Percentiles rank a stretch among this genome's conserved stretches.
Evolutionary conservation across 257 asterid genomes (phyloP).

Genomic region (Solanum chiquidenum): DNA sequence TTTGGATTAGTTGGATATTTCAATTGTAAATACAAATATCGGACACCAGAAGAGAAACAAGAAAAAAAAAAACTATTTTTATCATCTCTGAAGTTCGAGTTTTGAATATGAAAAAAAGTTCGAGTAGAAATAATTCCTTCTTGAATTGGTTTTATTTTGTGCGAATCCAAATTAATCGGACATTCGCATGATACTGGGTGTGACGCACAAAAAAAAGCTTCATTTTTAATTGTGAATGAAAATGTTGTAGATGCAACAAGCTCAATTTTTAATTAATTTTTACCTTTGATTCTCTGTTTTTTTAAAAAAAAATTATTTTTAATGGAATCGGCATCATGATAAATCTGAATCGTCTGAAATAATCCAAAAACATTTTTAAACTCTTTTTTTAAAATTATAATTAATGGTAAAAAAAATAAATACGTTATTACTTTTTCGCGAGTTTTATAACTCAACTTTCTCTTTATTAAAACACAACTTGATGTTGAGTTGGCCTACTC

Average conservation of each 20-base stretch:
- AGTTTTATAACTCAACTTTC: too few species aligned
- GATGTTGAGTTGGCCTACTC: neutral
- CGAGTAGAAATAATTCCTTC: fast-evolving
- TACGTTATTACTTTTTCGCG: neutral
- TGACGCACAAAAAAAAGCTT: too few species aligned
- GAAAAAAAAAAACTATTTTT: too few species aligned
- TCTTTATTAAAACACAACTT: neutral
- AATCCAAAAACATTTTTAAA: neutral
- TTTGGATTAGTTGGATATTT: too few species aligned
- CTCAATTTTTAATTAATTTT: neutral
- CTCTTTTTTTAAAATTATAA: too few species aligned
- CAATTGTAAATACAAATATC: neutral
- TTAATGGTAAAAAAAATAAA: neutral
- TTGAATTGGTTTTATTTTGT: too few species aligned
- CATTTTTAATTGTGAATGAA: too few species aligned
- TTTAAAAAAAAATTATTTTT: neutral
- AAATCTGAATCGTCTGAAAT: neutral
- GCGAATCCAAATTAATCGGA: neutral
- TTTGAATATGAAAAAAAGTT: too few species aligned
- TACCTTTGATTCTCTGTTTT: neutral
- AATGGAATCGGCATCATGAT: neutral
- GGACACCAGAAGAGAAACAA: too few species aligned
- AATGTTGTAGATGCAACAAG: neutral
- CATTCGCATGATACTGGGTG: too few species aligned
- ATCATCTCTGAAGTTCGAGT: neutral